Conservation (phyloP, 805 yeast genomes). For the Candida piceae region DNA sequence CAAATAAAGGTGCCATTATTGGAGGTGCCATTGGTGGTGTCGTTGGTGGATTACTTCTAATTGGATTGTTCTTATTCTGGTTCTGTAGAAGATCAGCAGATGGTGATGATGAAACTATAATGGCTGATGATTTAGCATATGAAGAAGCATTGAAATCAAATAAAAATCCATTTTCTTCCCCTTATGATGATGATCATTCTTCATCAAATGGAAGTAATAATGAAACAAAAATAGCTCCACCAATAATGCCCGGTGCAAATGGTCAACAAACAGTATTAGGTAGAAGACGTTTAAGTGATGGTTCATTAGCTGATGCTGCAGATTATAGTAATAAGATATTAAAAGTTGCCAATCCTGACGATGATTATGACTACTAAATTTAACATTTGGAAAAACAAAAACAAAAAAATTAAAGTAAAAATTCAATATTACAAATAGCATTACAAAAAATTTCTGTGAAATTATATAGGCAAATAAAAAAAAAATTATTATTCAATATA, state of each 20-base stretch:
- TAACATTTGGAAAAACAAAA: too few relatives aligned
- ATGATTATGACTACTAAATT: constrained; percentile 24
- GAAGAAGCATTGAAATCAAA: constrained; percentile 53
- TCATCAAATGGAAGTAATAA: constrained; percentile 10
- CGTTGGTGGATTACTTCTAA: constrained; percentile 22
- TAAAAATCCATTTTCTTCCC: constrained; percentile 58
- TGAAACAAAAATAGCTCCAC: constrained; percentile 14
- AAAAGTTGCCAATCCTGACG: constrained; percentile 87
- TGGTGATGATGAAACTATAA: constrained; percentile 34
- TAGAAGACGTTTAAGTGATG: constrained; percentile 77
- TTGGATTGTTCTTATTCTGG: constrained; percentile 27
- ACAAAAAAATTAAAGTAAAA: too few relatives aligned
- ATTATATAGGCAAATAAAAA: too few relatives aligned
- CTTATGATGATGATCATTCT: constrained; percentile 41
- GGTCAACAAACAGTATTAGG: constrained; percentile 61
- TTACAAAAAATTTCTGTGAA: too few relatives aligned
- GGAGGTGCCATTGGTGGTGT: constrained; percentile 36
- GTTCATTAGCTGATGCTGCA: constrained; percentile 80
- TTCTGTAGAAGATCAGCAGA: constrained; percentile 32
- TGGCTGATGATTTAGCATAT: constrained; percentile 51
- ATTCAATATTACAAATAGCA: too few relatives aligned
- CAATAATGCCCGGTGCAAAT: constrained; percentile 11
- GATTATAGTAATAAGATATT: constrained; percentile 77
- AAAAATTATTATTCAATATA: too few relatives aligned
- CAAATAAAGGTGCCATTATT: constrained; percentile 30